phyloP scores from a whole-genome alignment of 768 basidiomycete species.

The Dictyophora rubrovolvata region DNA sequence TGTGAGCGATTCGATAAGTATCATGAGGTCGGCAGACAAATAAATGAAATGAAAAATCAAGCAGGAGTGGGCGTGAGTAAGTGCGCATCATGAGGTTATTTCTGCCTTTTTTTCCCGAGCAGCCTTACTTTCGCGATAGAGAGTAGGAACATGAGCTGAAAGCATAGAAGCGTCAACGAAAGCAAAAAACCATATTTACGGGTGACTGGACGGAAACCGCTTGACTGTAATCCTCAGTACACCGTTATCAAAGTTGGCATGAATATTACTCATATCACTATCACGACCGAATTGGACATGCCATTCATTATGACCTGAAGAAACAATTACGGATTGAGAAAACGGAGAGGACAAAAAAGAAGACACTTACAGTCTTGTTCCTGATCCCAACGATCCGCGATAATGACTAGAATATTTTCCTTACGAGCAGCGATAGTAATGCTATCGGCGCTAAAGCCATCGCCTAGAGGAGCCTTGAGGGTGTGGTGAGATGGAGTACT shows the following conservation, averaged over 20 bases:
- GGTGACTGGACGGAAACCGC: constrained; percentile 1
- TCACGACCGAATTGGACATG: constrained; percentile 18
- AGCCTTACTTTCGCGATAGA: background rate
- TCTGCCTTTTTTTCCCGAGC: background rate
- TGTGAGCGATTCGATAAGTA: too few species aligned
- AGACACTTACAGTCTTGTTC: constrained; percentile 17
- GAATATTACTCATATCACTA: constrained; percentile 16
- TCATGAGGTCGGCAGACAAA: too few species aligned
- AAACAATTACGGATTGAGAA: background rate
- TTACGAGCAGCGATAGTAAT: constrained; percentile 19
- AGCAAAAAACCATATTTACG: background rate
- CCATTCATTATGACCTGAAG: constrained; percentile 19
- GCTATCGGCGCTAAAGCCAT: constrained; percentile 16
- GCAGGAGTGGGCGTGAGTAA: too few species aligned
- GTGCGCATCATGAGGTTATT: background rate
- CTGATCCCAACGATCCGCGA: constrained; percentile 19
- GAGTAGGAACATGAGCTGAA: background rate
- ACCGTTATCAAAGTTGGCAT: constrained; percentile 15
- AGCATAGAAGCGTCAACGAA: background rate
- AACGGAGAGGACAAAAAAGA: background rate
- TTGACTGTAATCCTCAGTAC: constrained; percentile 16
- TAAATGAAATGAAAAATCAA: too few species aligned
- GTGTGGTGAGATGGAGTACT: constrained; percentile 13
- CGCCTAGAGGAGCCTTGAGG: constrained; percentile 15
- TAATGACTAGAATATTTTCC: constrained; percentile 16